Base-by-base conservation (phyloP, 352 stramenopile genomes). In the Phytophthora sp. region DNA sequence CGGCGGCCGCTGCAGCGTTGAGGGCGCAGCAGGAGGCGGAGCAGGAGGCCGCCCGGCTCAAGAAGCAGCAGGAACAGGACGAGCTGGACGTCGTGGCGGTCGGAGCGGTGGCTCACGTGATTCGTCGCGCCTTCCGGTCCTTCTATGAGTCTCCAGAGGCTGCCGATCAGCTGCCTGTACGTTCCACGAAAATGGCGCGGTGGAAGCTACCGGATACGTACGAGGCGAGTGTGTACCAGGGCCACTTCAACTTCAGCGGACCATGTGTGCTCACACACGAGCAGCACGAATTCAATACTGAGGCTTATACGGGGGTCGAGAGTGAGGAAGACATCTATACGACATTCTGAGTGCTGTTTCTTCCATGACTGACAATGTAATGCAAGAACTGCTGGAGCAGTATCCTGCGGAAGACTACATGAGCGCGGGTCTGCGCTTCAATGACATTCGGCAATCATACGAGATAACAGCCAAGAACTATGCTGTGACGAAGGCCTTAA, bases 1-100 rank as follows among this genome's bases (percentile, higher is more conserved):
- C 52, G 4, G 37, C 35, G 11, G 65, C 28, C 21, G 62, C 51
- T 9, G 50, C 23, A 2, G 34, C 38, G 0, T n/a, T 61, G 39
- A 18, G 45, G 48, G 51, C 54, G 5, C 54, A 72, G 21, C 48
- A 61, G 37, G 53, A 54, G 11, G 59, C 49, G 12, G 35, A 72
- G 7, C 32, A 67, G 5, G 54, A 59, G 23, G 30, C 53, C 10
- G 28, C 15, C 0, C 52, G 60, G 21, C 41, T 45, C 12, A 32
- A 62, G 18, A 34, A 54, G 6, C 48, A 64, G 10, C 46, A 69
- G 5, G 48, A 74, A 5, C 34, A 66, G 34, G 56, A 84, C 24
- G 79, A 88, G 34, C 57, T 78, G 9, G 82, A 91, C 44, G 74
- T 88, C 45, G 83, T 91, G 9, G 83, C 83, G 0, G 82, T 94